Conservation (phyloP, 176 grass and related monocot species). For the Aegilops umbellulata region DNA sequence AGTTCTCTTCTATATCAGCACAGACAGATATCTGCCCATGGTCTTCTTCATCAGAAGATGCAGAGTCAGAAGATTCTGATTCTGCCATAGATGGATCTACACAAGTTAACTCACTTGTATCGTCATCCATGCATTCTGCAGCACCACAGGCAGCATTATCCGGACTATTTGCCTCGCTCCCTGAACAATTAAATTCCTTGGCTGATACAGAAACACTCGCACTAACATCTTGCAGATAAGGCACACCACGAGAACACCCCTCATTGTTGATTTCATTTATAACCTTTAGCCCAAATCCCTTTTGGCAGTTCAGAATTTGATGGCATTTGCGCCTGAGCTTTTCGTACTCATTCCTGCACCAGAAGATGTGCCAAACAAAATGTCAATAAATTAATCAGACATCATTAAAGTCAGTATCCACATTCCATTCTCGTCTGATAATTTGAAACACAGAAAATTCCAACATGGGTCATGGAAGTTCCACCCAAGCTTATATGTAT, state of each 20-base stretch:
- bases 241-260: conserved; percentile 39
- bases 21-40: conserved; percentile 30
- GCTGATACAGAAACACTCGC: conserved; percentile 31
- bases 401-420: not conserved
- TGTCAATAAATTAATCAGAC: not conserved
- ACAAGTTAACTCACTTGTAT: conserved; percentile 41
- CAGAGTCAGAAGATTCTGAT: conserved; percentile 69
- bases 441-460: not conserved
- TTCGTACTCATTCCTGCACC: conserved; percentile 87
- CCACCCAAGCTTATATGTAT: conserved; percentile 5
- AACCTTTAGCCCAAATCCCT: conserved; percentile 59
- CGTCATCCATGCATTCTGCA: conserved; percentile 44
- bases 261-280: conserved; percentile 45
- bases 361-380: conserved; percentile 16
- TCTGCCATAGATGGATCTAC: conserved; percentile 44
- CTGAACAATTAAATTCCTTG: conserved; percentile 44
- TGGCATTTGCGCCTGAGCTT: conserved; percentile 69
- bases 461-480: not conserved
- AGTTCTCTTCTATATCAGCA: conserved; percentile 39
- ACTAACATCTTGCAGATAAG: conserved; percentile 43
- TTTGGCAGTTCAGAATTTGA: conserved; percentile 42
- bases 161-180: conserved; percentile 7
- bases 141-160: conserved; percentile 21
- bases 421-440: not conserved
- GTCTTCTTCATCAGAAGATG: conserved; percentile 71